phyloP scores from a whole-genome alignment of 108 stramenopile species.

The Conticribra weissflogii region DNA sequence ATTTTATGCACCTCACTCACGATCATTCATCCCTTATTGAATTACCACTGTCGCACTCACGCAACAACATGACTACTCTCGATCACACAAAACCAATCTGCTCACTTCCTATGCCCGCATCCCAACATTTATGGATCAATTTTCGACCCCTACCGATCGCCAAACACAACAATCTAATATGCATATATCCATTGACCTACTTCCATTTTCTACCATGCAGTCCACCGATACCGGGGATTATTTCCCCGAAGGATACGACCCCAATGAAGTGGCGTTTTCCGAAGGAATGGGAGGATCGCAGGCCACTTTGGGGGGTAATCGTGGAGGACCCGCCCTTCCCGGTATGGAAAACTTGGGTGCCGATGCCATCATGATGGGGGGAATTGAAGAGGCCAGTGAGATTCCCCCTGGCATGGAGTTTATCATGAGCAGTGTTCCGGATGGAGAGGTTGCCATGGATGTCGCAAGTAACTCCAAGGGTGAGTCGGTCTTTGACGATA shows the following conservation, averaged over 20 bases:
- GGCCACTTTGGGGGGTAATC: slow-evolving; percentile 31
- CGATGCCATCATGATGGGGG: slow-evolving; percentile 70
- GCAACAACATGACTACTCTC: too few species aligned
- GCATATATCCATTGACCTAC: neutral
- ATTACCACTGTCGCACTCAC: too few species aligned
- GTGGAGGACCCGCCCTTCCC: slow-evolving; percentile 70
- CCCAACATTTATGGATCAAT: too few species aligned
- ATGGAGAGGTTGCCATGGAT: slow-evolving; percentile 59
- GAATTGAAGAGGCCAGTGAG: slow-evolving; percentile 60
- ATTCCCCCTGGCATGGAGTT: slow-evolving; percentile 87
- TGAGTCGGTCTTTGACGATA: too few species aligned
- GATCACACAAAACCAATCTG: too few species aligned
- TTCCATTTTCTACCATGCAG: slow-evolving; percentile 14
- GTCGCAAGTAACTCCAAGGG: slow-evolving; percentile 64
- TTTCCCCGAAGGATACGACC: slow-evolving; percentile 85
- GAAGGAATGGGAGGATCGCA: slow-evolving; percentile 79
- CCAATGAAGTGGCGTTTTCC: slow-evolving; percentile 58
- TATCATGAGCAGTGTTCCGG: slow-evolving; percentile 74
- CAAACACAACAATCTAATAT: neutral
- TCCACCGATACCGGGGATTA: slow-evolving; percentile 83
- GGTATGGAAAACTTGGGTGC: slow-evolving; percentile 83
- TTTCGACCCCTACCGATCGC: neutral
- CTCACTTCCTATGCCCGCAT: too few species aligned
- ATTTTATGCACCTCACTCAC: too few species aligned
- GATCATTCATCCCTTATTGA: too few species aligned